Evolutionary conservation across 1,284 basidiomycete species (phyloP).

Genomic region (Phaffia rhodozyma): DNA sequence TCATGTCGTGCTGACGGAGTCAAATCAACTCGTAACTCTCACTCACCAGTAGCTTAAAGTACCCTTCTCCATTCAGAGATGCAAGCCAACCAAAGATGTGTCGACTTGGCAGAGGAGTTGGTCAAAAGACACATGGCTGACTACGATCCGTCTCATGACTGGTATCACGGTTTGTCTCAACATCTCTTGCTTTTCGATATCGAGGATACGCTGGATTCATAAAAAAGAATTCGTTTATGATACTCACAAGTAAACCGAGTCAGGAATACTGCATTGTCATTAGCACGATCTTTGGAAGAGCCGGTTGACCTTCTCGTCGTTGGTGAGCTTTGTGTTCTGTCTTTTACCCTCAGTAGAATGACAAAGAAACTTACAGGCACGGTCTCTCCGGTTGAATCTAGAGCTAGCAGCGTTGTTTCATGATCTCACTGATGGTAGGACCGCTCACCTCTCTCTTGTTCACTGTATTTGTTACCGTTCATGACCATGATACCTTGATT

Average conservation of each 20-base stretch:
- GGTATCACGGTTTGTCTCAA: constrained; percentile 56
- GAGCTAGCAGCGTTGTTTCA: constrained; percentile 79
- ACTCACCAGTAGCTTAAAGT: no score
- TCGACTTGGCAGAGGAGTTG: constrained; percentile 46
- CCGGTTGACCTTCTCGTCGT: constrained; percentile 28
- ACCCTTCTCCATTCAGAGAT: no score
- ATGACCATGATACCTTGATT: constrained; percentile 43
- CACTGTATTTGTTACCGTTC: constrained; percentile 41
- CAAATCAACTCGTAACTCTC: no score
- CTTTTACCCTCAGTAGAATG: constrained; percentile 28
- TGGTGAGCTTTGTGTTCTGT: constrained; percentile 40
- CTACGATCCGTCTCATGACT: constrained; percentile 85
- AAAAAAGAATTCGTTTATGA: constrained; percentile 3
- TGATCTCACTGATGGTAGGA: constrained; percentile 78
- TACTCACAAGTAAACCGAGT: constrained; percentile 58
- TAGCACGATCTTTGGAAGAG: constrained; percentile 44
- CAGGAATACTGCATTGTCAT: constrained; percentile 54
- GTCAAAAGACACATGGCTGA: constrained; percentile 64
- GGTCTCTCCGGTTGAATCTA: constrained; percentile 37
- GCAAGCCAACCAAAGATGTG: no score
- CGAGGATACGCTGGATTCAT: constrained; percentile 9
- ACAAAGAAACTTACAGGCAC: no score
- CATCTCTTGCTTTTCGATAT: constrained; percentile 7
- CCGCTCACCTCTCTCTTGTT: constrained; percentile 59
- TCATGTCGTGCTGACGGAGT: no score